Conservation (phyloP, 495 filamentous ascomycete genomes). For the Penicillium atrosanguineum region DNA sequence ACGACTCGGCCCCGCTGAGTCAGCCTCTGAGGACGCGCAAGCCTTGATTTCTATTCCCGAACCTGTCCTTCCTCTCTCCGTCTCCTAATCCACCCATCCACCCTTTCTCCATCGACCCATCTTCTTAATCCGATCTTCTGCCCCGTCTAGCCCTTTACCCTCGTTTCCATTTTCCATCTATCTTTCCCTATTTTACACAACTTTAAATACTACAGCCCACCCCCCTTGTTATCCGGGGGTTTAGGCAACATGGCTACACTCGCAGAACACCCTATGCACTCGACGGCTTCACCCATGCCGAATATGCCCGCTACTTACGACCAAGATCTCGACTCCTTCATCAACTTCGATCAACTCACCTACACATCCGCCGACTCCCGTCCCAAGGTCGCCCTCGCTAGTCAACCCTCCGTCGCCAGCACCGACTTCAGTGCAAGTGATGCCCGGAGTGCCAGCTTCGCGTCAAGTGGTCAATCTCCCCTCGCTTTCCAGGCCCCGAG, state of each 20-base stretch:
- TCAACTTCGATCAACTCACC: conserved; percentile 49
- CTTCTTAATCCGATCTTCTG: neutral
- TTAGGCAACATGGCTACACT: conserved; percentile 40
- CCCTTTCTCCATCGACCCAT: conserved; percentile 1
- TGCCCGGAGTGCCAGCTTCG: conserved; percentile 39
- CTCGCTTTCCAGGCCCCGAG: conserved; percentile 73
- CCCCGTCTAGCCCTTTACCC: conserved; percentile 4
- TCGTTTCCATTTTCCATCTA: conserved; percentile 6
- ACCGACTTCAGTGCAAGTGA: conserved; percentile 39
- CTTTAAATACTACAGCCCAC: conserved; percentile 1
- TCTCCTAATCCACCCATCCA: conserved; percentile 8
- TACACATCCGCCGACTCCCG: conserved; percentile 43
- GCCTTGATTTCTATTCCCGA: conserved; percentile 30
- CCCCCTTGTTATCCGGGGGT: conserved; percentile 3
- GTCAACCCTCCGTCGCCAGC: conserved; percentile 38
- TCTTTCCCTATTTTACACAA: conserved; percentile 1
- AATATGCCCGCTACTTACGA: conserved; percentile 37
- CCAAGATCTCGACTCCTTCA: conserved; percentile 49
- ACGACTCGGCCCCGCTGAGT: conserved; percentile 25
- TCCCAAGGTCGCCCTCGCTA: conserved; percentile 37
- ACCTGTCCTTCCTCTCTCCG: conserved; percentile 1
- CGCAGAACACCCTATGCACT: conserved; percentile 36
- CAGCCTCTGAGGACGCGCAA: conserved; percentile 39
- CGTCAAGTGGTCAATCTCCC: conserved; percentile 44
- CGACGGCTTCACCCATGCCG: conserved; percentile 27